phyloP scores from a whole-genome alignment of 2,329 filamentous ascomycete genomes.

The Arthroderma sp. region DNA sequence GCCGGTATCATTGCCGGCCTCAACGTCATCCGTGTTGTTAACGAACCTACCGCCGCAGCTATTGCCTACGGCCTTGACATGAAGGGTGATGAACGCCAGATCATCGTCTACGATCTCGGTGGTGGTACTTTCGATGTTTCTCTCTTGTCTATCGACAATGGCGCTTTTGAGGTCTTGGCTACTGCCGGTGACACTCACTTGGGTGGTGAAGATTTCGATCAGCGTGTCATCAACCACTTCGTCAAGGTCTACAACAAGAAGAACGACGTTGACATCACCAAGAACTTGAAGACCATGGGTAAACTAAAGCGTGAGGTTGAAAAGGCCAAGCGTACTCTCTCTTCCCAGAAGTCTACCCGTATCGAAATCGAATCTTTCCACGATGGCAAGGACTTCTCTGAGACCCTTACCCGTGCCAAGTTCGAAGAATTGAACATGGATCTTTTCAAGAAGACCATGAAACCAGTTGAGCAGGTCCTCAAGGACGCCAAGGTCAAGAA shows the following conservation, averaged over 20 bases:
- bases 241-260: conserved; percentile 99
- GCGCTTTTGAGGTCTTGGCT: conserved; percentile 87
- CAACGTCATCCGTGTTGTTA: conserved; percentile 90
- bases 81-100: conserved; percentile 70
- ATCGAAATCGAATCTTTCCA: conserved; percentile 97
- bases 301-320: conserved; percentile 99
- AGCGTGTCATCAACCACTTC: conserved; percentile 92
- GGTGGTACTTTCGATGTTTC: conserved; percentile 93
- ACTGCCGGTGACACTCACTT: conserved; percentile 95
- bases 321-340: conserved; percentile 97
- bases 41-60: conserved; percentile 90
- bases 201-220: conserved; percentile 97
- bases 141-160: conserved; percentile 78
- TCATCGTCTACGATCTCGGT: conserved; percentile 87
- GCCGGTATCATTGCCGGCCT: conserved; percentile 84
- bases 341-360: conserved; percentile 81
- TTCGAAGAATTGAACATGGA: conserved; percentile 99
- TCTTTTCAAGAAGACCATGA: conserved; percentile 97
- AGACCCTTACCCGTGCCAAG: conserved; percentile 96
- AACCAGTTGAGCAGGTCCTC: conserved; percentile 96
- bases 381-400: conserved; percentile 93
- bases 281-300: conserved; percentile 95
- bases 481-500: conserved; percentile 98
- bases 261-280: conserved; percentile 79
- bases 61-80: conserved; percentile 91